Base-by-base conservation (phyloP, 257 asterid species). In the Solanum dulcamara region DNA sequence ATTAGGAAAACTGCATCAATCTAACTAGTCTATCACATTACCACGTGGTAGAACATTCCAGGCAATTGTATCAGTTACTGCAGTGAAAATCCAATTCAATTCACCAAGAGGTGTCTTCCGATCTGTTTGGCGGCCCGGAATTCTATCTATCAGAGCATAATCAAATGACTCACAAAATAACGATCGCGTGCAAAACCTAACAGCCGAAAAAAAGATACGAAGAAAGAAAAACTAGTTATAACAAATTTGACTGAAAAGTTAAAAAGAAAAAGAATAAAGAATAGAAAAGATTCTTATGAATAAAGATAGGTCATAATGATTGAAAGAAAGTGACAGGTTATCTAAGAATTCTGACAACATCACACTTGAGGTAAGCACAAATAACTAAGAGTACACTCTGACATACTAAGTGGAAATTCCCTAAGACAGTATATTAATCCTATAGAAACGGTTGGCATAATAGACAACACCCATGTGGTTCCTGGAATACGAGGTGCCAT, bases 1-100 rank as follows among this genome's bases (percentile, higher is more conserved):
- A 15, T 15, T 18, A 38, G 30, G 53, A 40, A 28, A 66, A 44
- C 81, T 75, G 59, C 59, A 75, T 42, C 40, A 75, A 42, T 24
- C 24, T 32, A 71, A 84, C 50, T 42, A 70, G 38, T 64, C 40
- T 87, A 67, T 86, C 40, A 32, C 83, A 85, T 91, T 97, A 97
- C 99, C 99, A 85, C 92, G 98, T 10, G 99, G 98, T 60, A 97
- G 98, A 85, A 97, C 98, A 93, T 93, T 97, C 99, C 99, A 97
- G 89, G 99, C 99, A 84, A 97, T 97, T 86, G 99, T 92, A 91
- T 97, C 98, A 46, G 99, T 97, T 28, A 97, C 97, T 77, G 99
- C 99, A 37, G 98, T 97, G 91, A 97, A 93, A 84, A 95, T 97
- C 99, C 99, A 97, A 91, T 97, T 97, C 95, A 97, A 88, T 89